phyloP scores from a whole-genome alignment of 2,329 filamentous ascomycete species.

The Fonsecaea pedrosoi region DNA sequence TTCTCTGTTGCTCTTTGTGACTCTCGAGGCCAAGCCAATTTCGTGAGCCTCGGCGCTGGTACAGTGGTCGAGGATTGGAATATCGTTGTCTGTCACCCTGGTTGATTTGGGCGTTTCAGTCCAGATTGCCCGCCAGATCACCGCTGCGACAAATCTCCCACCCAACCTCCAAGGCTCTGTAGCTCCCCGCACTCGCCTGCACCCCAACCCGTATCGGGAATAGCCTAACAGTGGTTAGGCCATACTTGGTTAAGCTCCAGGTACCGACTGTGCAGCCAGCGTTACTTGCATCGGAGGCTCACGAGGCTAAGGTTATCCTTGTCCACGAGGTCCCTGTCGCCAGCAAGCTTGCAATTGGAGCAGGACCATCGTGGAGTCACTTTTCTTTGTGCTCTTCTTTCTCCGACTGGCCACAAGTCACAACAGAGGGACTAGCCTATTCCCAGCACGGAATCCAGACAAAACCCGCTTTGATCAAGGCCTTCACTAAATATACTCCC shows the following conservation, averaged over 20 bases:
- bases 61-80: conserved; percentile 6
- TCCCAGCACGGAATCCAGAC: not conserved
- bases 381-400: conserved; percentile 19
- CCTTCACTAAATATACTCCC: conserved; percentile 18
- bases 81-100: conserved; percentile 5
- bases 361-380: conserved; percentile 16
- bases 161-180: conserved; percentile 11
- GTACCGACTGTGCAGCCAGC: conserved; percentile 16
- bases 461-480: not conserved
- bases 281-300: conserved; percentile 3
- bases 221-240: conserved; percentile 21
- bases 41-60: conserved; percentile 5
- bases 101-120: conserved; percentile 30
- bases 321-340: conserved; percentile 8
- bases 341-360: conserved; percentile 14
- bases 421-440: conserved; percentile 5
- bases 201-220: conserved; percentile 18
- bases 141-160: conserved; percentile 27
- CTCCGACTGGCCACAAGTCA: conserved; percentile 3
- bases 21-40: conserved; percentile 5
- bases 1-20: conserved; percentile 8
- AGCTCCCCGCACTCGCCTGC: conserved; percentile 23
- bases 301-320: conserved; percentile 10
- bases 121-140: conserved; percentile 33
- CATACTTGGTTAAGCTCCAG: conserved; percentile 24